These are phyloP conservation scores for Begonia fuchsioides DNA, from an alignment of 306 rosid genomes.

Conservation along the genomic window DNA sequence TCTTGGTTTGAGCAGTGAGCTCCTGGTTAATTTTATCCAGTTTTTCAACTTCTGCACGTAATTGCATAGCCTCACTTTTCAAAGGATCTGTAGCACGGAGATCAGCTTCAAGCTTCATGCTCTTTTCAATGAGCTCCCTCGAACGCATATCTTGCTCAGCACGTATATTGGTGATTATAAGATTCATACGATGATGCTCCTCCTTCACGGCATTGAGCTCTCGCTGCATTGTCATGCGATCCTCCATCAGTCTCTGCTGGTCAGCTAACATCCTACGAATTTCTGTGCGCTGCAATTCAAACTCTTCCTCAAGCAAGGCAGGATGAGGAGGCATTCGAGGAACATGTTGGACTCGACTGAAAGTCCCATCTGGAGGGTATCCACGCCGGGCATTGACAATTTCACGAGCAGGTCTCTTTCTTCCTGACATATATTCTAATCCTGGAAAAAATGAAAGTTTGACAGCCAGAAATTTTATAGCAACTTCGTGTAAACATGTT, in stretches of 20 bases:
- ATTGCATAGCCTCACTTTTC: slow-evolving; percentile 54
- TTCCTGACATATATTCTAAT: slow-evolving; percentile 40
- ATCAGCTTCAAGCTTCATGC: slow-evolving; percentile 57
- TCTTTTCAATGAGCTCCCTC: slow-evolving; percentile 64
- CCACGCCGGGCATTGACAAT: slow-evolving; percentile 41
- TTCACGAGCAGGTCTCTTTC: slow-evolving; percentile 48
- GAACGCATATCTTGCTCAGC: slow-evolving; percentile 50
- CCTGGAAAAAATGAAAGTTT: slow-evolving; percentile 14
- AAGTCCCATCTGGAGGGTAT: slow-evolving; percentile 50
- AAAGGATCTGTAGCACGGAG: slow-evolving; percentile 53
- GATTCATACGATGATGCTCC: slow-evolving; percentile 71
- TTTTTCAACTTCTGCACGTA: slow-evolving; percentile 57
- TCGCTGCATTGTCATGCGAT: slow-evolving; percentile 45
- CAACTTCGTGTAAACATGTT: too few relatives aligned
- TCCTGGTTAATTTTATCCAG: slow-evolving; percentile 50
- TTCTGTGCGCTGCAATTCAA: slow-evolving; percentile 54
- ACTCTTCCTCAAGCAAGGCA: slow-evolving; percentile 66
- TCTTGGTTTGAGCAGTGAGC: slow-evolving; percentile 46
- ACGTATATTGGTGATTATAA: slow-evolving; percentile 52
- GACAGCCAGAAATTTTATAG: neutral
- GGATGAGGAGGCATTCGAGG: slow-evolving; percentile 58
- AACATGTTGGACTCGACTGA: slow-evolving; percentile 39
- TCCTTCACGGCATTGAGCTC: slow-evolving; percentile 59
- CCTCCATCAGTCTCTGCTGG: slow-evolving; percentile 61
- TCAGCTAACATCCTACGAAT: slow-evolving; percentile 47